A percentile compares a stretch with the other conserved stretches of the same genome.
Conservation (phyloP, 345 rosid species). For the Diplotaxis tenuifolia region DNA sequence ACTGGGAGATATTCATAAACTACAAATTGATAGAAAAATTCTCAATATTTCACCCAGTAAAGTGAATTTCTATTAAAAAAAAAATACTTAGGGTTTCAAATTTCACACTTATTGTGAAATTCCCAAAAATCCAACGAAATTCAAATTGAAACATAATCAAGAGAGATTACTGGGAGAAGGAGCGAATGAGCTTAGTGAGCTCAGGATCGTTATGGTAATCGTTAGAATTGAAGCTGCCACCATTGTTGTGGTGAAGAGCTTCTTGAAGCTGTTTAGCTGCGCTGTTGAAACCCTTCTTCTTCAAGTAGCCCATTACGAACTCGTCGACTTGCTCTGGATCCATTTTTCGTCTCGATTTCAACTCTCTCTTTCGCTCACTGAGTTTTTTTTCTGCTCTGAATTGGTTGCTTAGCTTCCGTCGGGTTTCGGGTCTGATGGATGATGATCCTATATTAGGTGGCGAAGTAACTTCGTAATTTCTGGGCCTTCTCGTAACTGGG, state of each 20-base stretch:
- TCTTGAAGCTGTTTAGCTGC: background rate
- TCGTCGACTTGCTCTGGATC: background rate
- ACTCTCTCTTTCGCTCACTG: background rate
- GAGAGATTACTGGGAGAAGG: slow-evolving; percentile 59
- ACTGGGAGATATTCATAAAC: background rate
- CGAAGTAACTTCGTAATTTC: background rate
- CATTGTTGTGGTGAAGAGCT: background rate
- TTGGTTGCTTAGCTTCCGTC: background rate
- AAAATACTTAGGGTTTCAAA: slow-evolving; percentile 2
- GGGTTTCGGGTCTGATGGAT: background rate
- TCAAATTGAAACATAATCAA: background rate
- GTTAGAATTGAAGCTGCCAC: background rate
- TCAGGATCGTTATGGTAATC: slow-evolving; percentile 51
- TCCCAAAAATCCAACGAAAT: background rate
- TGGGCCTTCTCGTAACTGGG: background rate
- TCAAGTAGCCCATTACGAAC: background rate
- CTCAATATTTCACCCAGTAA: too few species aligned
- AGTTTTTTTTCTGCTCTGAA: background rate
- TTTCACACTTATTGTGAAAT: background rate
- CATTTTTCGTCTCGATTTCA: background rate
- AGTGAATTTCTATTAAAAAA: background rate
- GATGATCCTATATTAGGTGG: background rate
- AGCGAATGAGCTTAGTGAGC: slow-evolving; percentile 66
- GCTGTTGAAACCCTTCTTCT: background rate
- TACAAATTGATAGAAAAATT: background rate